Percentiles rank a stretch among this genome's conserved stretches.
Conservation (phyloP, 2,329 filamentous ascomycete species). For the Pyricularia pennisetigena region DNA sequence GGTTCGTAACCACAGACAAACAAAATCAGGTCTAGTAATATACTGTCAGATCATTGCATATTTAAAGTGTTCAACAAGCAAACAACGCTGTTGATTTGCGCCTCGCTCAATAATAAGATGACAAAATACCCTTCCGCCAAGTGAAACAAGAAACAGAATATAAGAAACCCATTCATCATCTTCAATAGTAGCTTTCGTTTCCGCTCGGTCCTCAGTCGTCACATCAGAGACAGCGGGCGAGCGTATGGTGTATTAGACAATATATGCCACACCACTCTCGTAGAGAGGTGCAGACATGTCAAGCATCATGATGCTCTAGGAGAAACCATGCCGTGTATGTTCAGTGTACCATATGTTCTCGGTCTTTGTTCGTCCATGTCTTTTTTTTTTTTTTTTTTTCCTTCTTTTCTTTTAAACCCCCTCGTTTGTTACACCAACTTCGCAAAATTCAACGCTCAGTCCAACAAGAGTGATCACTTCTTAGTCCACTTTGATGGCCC, state of each 20-base stretch:
- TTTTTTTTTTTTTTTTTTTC: not conserved
- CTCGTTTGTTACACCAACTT: no score
- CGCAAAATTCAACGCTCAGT: not conserved
- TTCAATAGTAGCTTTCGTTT: not conserved
- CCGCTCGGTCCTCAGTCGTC: not conserved
- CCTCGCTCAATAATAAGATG: not conserved
- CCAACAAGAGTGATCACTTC: not conserved
- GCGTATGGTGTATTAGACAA: not conserved
- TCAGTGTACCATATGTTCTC: not conserved
- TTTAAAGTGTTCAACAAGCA: not conserved
- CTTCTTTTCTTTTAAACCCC: not conserved
- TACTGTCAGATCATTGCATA: not conserved
- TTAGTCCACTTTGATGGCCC: constrained; percentile 43
- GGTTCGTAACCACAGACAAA: not conserved
- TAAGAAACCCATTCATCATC: not conserved
- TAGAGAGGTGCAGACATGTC: not conserved
- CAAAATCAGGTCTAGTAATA: not conserved
- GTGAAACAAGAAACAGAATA: not conserved
- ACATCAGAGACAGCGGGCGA: not conserved
- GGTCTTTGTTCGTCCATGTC: not conserved
- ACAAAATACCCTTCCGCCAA: not conserved
- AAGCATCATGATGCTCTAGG: not conserved
- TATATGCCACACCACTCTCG: not conserved
- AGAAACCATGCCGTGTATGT: not conserved
- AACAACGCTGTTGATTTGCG: not conserved